Evolutionary conservation across 176 grass and related monocot genomes (phyloP).

Genomic region (Otatea glauca): DNA sequence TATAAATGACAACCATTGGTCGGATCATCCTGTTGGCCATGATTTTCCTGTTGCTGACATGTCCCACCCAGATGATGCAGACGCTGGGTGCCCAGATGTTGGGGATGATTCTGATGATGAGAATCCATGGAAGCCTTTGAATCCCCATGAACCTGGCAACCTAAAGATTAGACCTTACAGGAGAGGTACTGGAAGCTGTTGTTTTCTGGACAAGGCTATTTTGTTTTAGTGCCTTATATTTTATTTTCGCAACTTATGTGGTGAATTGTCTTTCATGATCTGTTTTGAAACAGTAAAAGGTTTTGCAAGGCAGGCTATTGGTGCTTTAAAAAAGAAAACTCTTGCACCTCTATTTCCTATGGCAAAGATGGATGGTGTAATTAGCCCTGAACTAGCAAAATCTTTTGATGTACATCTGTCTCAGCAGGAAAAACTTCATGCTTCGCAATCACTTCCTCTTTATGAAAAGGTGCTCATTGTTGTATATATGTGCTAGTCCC

Average conservation of each 20-base stretch:
- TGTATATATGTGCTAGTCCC: constrained; percentile 6
- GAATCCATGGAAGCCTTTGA: constrained; percentile 78
- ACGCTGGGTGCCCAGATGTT: constrained; percentile 51
- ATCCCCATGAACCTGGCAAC: constrained; percentile 87
- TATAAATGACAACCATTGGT: constrained; percentile 41
- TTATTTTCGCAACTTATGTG: constrained; percentile 31
- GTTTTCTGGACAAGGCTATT: constrained; percentile 28
- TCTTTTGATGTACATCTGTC: constrained; percentile 60
- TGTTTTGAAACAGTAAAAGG: constrained; percentile 68
- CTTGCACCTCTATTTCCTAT: constrained; percentile 74
- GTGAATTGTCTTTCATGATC: constrained; percentile 46
- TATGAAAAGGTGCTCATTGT: constrained; percentile 74
- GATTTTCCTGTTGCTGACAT: constrained; percentile 51
- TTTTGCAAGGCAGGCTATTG: constrained; percentile 53
- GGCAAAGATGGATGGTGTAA: constrained; percentile 66
- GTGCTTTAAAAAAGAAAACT: constrained; percentile 48
- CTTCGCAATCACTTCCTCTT: constrained; percentile 59
- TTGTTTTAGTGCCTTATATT: constrained; percentile 34
- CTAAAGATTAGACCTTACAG: constrained; percentile 82
- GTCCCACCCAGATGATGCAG: constrained; percentile 53
- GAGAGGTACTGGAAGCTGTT: constrained; percentile 56
- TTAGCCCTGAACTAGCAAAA: constrained; percentile 52
- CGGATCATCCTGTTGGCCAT: constrained; percentile 40
- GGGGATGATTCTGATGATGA: constrained; percentile 74
- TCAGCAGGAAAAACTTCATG: constrained; percentile 59